Conservation (phyloP, 2,329 filamentous ascomycete genomes). For the Xylariomycetidae sp. region DNA sequence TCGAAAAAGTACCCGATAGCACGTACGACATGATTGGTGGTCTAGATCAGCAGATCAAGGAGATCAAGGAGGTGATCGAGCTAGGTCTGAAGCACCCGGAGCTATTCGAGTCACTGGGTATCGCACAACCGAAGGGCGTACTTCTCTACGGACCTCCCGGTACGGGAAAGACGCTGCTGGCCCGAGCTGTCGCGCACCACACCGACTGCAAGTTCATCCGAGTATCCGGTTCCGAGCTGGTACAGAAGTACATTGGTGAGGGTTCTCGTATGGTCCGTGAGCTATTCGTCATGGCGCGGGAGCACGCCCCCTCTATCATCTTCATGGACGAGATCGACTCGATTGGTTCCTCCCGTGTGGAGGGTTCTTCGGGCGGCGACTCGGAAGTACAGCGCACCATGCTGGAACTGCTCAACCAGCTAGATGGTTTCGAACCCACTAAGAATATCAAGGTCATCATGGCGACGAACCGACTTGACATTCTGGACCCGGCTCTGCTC, state of each 20-base stretch:
- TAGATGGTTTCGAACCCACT: slow-evolving; percentile 97
- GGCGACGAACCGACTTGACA: slow-evolving; percentile 97
- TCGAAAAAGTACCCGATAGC: slow-evolving; percentile 98
- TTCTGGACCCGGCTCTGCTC: slow-evolving; percentile 89
- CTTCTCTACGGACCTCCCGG: slow-evolving; percentile 94
- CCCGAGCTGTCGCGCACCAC: slow-evolving; percentile 93
- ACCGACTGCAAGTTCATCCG: slow-evolving; percentile 99
- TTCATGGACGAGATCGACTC: slow-evolving; percentile 99
- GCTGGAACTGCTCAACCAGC: slow-evolving; percentile 95
- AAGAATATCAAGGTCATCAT: slow-evolving; percentile 99
- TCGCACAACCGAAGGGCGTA: slow-evolving; percentile 96
- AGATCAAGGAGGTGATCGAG: slow-evolving; percentile 99
- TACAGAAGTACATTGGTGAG: slow-evolving; percentile 99
- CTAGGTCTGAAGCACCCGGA: slow-evolving; percentile 97
- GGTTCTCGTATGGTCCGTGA: slow-evolving; percentile 98
- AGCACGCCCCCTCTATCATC: slow-evolving; percentile 97
- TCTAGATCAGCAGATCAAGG: slow-evolving; percentile 98
- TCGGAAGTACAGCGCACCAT: slow-evolving; percentile 98
- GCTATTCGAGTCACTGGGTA: slow-evolving; percentile 97
- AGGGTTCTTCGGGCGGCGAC: slow-evolving; percentile 91
- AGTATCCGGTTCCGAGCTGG: slow-evolving; percentile 90
- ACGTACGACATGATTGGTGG: slow-evolving; percentile 99
- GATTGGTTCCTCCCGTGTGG: slow-evolving; percentile 94
- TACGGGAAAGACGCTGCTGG: slow-evolving; percentile 93
- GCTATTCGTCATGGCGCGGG: slow-evolving; percentile 97